Evolutionary conservation across 1,284 basidiomycete species (phyloP).

Genomic region (Tilletia indica): DNA sequence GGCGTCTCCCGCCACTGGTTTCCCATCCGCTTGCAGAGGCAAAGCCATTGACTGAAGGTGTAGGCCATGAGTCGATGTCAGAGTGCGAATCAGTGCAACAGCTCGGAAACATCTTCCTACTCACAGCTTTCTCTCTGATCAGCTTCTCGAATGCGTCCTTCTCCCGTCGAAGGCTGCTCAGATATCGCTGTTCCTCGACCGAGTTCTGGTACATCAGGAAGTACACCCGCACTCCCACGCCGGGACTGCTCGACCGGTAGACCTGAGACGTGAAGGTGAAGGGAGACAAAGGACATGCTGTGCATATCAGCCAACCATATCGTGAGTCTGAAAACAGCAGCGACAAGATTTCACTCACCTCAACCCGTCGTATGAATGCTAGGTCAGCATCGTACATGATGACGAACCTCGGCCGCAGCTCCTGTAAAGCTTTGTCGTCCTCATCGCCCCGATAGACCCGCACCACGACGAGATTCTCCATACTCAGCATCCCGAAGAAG

Average conservation of each 20-base stretch:
- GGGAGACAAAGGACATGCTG: neutral
- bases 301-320: neutral
- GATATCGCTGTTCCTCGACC: slow-evolving; percentile 91
- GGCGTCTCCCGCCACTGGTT: slow-evolving; percentile 56
- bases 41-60: slow-evolving; percentile 74
- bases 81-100: slow-evolving; percentile 63
- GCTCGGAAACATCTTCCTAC: slow-evolving; percentile 54
- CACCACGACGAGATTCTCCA: slow-evolving; percentile 79
- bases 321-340: too few relatives aligned
- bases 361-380: slow-evolving; percentile 85
- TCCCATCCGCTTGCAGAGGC: slow-evolving; percentile 76
- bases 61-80: too few relatives aligned
- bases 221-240: slow-evolving; percentile 85
- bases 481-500: slow-evolving; percentile 76
- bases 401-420: slow-evolving; percentile 84
- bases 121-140: slow-evolving; percentile 84
- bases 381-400: slow-evolving; percentile 88
- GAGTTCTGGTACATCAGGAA: slow-evolving; percentile 90
- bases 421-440: slow-evolving; percentile 83
- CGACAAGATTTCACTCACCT: slow-evolving; percentile 63
- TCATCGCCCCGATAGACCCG: slow-evolving; percentile 86
- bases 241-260: slow-evolving; percentile 76
- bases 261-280: neutral
- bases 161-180: slow-evolving; percentile 81
- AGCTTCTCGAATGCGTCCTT: slow-evolving; percentile 91